These are phyloP conservation scores for Fusarium aywerte DNA, from an alignment of 2,329 filamentous ascomycete genomes.

Conservation along the genomic window DNA sequence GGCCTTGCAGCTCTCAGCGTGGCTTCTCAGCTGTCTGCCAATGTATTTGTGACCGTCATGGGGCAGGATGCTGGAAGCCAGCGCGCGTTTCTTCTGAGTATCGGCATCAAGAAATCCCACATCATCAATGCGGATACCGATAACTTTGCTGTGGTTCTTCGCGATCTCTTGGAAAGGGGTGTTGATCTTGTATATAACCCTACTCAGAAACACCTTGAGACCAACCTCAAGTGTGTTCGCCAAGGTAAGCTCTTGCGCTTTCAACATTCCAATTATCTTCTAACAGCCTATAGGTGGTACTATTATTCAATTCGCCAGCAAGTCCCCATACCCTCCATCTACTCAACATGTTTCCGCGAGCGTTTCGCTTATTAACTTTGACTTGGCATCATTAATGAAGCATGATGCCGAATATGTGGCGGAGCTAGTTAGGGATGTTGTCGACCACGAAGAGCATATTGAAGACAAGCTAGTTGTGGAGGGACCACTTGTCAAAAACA, in stretches of 20 bases:
- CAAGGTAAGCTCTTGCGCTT: constrained; percentile 47
- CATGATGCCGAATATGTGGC: constrained; percentile 50
- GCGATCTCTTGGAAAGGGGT: constrained; percentile 49
- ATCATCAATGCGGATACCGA: constrained; percentile 55
- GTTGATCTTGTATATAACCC: constrained; percentile 61
- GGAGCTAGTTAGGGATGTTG: constrained; percentile 43
- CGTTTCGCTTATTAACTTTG: constrained; percentile 49
- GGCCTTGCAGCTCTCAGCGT: constrained; percentile 59
- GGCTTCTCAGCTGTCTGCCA: constrained; percentile 51
- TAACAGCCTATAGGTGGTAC: constrained; percentile 47
- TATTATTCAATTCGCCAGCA: constrained; percentile 49
- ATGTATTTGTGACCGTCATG: constrained; percentile 57
- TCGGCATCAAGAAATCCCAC: constrained; percentile 50
- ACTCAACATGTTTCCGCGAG: constrained; percentile 25
- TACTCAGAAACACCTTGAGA: constrained; percentile 51
- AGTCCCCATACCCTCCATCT: constrained; percentile 31
- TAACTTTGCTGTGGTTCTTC: constrained; percentile 49
- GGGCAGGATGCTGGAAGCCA: constrained; percentile 50
- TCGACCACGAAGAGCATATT: constrained; percentile 6
- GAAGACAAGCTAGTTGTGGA: constrained; percentile 1
- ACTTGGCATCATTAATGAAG: constrained; percentile 48
- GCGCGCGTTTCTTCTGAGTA: constrained; percentile 49
- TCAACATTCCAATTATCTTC: neutral
- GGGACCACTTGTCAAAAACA: neutral
- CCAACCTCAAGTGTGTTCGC: constrained; percentile 51